These are phyloP conservation scores for Globisporangium heterothallicum DNA, from an alignment of 352 stramenopile genomes.

Conservation along the genomic window DNA sequence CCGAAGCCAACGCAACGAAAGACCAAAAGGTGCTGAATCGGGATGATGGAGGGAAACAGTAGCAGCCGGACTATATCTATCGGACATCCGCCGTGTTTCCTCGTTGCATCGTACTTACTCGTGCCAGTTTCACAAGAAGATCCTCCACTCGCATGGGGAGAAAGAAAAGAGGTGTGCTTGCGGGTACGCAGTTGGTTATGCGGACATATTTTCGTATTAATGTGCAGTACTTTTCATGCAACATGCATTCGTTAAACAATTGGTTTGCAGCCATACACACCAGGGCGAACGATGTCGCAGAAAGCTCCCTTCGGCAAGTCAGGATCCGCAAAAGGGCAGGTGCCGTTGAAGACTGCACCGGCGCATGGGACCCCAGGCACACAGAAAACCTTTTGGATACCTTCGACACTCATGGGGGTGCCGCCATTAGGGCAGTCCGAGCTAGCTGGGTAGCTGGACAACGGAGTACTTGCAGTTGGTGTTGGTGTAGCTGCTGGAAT, in stretches of 20 bases:
- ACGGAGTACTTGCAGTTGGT: not conserved
- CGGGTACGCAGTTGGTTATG: not conserved
- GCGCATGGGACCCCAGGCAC: constrained; percentile 14
- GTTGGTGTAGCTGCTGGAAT: constrained; percentile 3
- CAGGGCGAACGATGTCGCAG: constrained; percentile 6
- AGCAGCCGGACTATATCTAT: not conserved
- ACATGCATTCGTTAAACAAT: constrained; percentile 1
- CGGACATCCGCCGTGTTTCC: too few species aligned
- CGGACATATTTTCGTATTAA: not conserved
- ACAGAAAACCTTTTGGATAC: constrained; percentile 19
- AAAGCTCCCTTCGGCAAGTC: constrained; percentile 9
- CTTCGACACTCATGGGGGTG: constrained; percentile 6
- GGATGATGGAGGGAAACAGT: not conserved
- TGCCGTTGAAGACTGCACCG: not conserved
- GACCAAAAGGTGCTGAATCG: constrained; percentile 22
- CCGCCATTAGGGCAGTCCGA: constrained; percentile 6
- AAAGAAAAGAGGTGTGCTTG: not conserved
- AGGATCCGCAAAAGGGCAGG: constrained; percentile 3
- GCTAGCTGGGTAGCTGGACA: not conserved
- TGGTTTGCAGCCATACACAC: constrained; percentile 12
- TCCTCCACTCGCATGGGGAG: too few species aligned
- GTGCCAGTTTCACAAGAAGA: not conserved
- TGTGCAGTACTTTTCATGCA: not conserved
- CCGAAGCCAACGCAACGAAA: constrained; percentile 26
- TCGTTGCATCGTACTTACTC: not conserved